Evolutionary conservation across 2,329 filamentous ascomycete genomes (phyloP), one percentile per base, ranked within the genome.

Genomic region (Claviceps sp.): DNA sequence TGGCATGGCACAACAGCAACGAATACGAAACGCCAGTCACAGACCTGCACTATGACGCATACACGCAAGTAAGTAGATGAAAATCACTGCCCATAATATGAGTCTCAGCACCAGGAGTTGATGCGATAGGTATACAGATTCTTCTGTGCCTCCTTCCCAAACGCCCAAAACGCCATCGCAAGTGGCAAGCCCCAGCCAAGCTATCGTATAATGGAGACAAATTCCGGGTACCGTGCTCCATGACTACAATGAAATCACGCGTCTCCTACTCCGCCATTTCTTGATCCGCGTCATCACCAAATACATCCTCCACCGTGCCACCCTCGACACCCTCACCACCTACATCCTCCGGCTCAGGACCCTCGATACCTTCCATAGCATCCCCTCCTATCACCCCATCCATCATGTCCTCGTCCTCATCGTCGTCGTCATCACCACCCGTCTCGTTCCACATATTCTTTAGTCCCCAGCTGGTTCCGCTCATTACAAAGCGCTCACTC

Each of bases 401-500:
- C 26, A 71, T 72, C n/a, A 70, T 70, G 5, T 67, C 68, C 4
- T 70, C 69, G 4, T 66, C 69, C 4, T 65, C 64, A 40, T 65
- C 63, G 47, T 69, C 67, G 38, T 71, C 72, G 16, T 71, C 70
- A 5, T 67, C 68, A 5, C 70, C 69, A 5, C 65, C 69, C 3
- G 70, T 72, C 50, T 72, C 71, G 39, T 73, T 75, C 76, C 80
- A 82, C 24, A 76, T 70, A 34, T 82, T 77, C 60, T 74, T 74
- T 54, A 85, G 62, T 0, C 79, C 79, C 82, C 82, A 86, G 55
- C 78, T 76, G 50, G 78, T 73, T 16, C 82, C 82, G 52, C 76
- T 83, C 45, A 85, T 70, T 34, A 85, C 82, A 59, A 85, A 86
- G 52, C 81, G 75, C 68, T 86, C 82, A 59, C 77, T 81, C 1